Evolutionary conservation across 2,329 filamentous ascomycete genomes (phyloP), one percentile per base, ranked within the genome.

Genomic region (Pseudogymnoascus sp.): DNA sequence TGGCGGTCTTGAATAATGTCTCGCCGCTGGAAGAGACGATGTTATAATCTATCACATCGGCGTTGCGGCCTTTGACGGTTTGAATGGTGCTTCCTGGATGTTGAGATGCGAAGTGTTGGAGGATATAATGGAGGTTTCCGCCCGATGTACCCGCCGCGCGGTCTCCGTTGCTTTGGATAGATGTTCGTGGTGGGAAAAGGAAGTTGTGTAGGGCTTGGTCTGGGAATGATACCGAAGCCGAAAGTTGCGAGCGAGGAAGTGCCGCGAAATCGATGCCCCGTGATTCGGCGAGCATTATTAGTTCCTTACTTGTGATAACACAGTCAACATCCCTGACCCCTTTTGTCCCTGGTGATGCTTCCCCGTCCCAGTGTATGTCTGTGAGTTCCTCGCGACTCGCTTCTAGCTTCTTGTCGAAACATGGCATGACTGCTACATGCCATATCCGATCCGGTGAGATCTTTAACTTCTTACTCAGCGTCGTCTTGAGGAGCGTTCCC

Each of bases 321-420:
- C 93, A 97, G 77, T 99, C 95, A 59, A 97, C 93, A 72, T 99
- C 95, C 64, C 95, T 84, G 26, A 95, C 83, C 1, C 85, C 84
- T 60, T 78, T 76, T 1, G 77, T 79, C 1, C 81, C 78, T 59
- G 72, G 73, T 39, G 67, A 73, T 12, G 77, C 79, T 62, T 77
- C 77, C 42, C 75, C 79, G 62, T 75, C 79, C 93, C 93, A 97
- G 14, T 85, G 84, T 5, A 83, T 78, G 72, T 93, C 89, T 0
- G 93, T 97, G 40, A 99, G 83, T 75, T 99, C 95, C 74, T 92
- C 88, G 62, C 95, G 87, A 69, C 92, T 96, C 5, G 95, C 95
- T 77, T 99, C 95, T 29, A 99, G 83, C 76, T 99, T 99, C 80
- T 99, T 99, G 75, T 99, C 95, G 75, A 99, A 97, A 75, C 95